Percentiles rank a stretch among this genome's conserved stretches.
phyloP scores from a whole-genome alignment of 495 filamentous ascomycete species.

The Lepidopterella palustris region DNA sequence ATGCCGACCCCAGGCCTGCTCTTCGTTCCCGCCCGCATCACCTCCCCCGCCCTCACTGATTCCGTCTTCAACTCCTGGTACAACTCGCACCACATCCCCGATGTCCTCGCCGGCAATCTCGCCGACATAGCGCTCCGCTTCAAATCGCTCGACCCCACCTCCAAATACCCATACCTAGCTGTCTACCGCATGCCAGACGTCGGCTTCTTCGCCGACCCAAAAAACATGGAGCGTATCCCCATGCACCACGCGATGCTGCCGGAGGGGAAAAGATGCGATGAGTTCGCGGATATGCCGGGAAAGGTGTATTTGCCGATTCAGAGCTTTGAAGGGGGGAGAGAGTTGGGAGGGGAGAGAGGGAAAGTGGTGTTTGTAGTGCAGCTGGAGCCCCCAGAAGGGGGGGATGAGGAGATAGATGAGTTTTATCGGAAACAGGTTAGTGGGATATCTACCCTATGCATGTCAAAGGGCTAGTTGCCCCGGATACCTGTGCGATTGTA shows the following conservation, averaged over 20 bases:
- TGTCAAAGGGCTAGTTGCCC: too few species aligned
- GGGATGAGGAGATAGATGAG: conserved; percentile 60
- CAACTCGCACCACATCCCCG: conserved; percentile 4
- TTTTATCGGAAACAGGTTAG: conserved; percentile 58
- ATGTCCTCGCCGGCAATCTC: not conserved
- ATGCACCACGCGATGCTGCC: not conserved
- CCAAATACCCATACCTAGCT: conserved; percentile 7
- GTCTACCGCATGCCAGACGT: conserved; percentile 7
- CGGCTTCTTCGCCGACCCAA: not conserved
- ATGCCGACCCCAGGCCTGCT: conserved; percentile 1
- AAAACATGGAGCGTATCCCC: not conserved
- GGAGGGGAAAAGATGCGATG: not conserved
- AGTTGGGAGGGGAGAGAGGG: not conserved
- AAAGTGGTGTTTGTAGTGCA: not conserved
- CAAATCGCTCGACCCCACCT: conserved; percentile 1
- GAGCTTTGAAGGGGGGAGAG: conserved; percentile 2
- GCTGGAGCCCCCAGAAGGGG: conserved; percentile 4
- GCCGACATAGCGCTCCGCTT: conserved; percentile 13
- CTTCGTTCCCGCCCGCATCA: conserved; percentile 3
- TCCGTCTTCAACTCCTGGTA: conserved; percentile 14
- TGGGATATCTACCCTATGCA: not conserved
- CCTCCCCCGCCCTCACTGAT: conserved; percentile 6
- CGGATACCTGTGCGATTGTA: too few species aligned
- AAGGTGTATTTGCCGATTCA: conserved; percentile 4
- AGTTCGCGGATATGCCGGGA: not conserved